A percentile compares a stretch with the other conserved stretches of the same genome.
These are phyloP conservation scores for Rhodofomes roseus DNA, from an alignment of 1,284 basidiomycete genomes.

Conservation along the genomic window DNA sequence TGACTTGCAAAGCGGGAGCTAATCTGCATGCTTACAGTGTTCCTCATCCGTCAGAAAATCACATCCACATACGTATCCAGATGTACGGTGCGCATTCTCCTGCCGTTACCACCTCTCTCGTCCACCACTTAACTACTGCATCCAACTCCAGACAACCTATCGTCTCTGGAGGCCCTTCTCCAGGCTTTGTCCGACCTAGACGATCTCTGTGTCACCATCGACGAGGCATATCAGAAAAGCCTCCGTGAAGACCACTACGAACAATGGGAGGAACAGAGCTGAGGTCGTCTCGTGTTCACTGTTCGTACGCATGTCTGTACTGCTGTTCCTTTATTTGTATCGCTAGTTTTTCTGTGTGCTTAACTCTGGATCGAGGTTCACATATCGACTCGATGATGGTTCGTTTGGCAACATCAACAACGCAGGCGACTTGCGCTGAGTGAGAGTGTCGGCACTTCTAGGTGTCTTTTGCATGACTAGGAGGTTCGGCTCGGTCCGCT, in stretches of 20 bases:
- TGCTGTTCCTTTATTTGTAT: conserved; percentile 11
- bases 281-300: conserved; percentile 14
- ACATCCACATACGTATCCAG: conserved; percentile 94
- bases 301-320: conserved; percentile 3
- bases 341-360: conserved; percentile 13
- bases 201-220: conserved; percentile 64
- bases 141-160: conserved; percentile 59
- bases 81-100: conserved; percentile 84
- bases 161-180: conserved; percentile 75
- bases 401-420: no score
- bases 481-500: no score
- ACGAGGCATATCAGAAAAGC: conserved; percentile 60
- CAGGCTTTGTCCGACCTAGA: conserved; percentile 76
- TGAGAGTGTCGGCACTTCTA: no score
- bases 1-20: neutral
- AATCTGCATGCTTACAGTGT: conserved; percentile 46
- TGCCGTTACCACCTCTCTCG: no score
- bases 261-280: conserved; percentile 67
- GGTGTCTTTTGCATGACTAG: no score
- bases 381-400: no score
- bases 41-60: conserved; percentile 95
- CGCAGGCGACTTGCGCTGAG: no score
- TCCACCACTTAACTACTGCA: neutral
- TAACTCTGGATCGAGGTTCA: neutral
- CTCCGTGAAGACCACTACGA: conserved; percentile 53